Conservation (phyloP, 257 asterid species). For the Euphrasia confusa region DNA sequence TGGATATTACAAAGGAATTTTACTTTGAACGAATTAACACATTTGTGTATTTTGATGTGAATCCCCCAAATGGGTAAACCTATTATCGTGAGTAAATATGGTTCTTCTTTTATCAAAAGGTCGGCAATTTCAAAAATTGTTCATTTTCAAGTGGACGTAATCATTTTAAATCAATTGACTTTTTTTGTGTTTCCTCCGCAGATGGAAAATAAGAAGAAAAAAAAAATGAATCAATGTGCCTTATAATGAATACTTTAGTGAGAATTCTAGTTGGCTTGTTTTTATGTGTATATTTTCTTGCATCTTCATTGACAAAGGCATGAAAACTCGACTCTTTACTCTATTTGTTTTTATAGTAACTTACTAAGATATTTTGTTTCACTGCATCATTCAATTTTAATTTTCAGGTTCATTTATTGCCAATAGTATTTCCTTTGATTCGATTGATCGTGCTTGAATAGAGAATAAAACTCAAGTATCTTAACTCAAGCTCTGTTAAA, state of each 20-base stretch:
- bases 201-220: background rate
- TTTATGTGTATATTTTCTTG: conserved; percentile 77
- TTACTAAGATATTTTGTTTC: conserved; percentile 7
- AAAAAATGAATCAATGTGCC: conserved; percentile 57
- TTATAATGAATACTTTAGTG: conserved; percentile 57
- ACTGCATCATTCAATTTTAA: conserved; percentile 19
- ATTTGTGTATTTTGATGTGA: too few species aligned
- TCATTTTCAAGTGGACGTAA: background rate
- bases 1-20: too few species aligned
- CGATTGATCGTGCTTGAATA: conserved; percentile 53
- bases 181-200: background rate
- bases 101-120: background rate
- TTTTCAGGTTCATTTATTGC: conserved; percentile 48
- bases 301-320: conserved; percentile 68
- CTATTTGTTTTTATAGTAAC: conserved; percentile 11
- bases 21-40: too few species aligned
- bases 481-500: conserved; percentile 83
- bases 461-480: conserved; percentile 79
- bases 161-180: background rate
- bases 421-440: conserved; percentile 53
- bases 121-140: background rate
- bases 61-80: too few species aligned
- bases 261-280: conserved; percentile 76
- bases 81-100: background rate
- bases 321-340: conserved; percentile 16